A percentile compares a stretch with the other conserved stretches of the same genome.
phyloP scores from a whole-genome alignment of 2,329 filamentous ascomycete species.

The Xylariaceae sp. region DNA sequence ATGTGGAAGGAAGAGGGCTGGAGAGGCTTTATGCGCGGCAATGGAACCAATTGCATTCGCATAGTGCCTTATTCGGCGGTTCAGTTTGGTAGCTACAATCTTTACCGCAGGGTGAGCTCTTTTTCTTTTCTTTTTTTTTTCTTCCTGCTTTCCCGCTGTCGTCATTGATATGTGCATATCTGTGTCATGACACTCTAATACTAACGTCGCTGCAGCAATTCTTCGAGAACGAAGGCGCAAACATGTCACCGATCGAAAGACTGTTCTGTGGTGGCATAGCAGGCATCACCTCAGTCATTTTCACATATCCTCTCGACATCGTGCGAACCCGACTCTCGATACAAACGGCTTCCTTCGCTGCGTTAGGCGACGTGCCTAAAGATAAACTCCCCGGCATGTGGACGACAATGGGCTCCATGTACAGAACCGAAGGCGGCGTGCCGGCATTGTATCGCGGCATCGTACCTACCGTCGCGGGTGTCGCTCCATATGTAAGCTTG shows the following conservation, averaged over 20 bases:
- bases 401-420: conserved; percentile 75
- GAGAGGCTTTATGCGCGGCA: conserved; percentile 95
- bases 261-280: conserved; percentile 87
- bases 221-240: conserved; percentile 69
- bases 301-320: conserved; percentile 96
- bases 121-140: conserved; percentile 11
- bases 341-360: conserved; percentile 92
- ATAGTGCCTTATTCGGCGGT: conserved; percentile 98
- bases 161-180: background rate
- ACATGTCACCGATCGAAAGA: conserved; percentile 67
- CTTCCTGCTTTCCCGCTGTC: background rate
- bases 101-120: conserved; percentile 78
- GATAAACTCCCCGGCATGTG: conserved; percentile 85
- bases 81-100: conserved; percentile 96
- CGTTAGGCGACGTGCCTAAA: conserved; percentile 57
- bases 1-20: conserved; percentile 98
- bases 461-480: conserved; percentile 86
- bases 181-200: background rate
- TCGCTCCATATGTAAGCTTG: conserved; percentile 76
- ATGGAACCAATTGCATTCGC: conserved; percentile 96
- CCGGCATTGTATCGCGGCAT: conserved; percentile 89
- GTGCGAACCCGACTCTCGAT: conserved; percentile 93
- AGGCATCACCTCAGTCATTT: conserved; percentile 89
- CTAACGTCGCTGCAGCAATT: conserved; percentile 48
- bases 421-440: conserved; percentile 82